Evolutionary conservation across 352 stramenopile species (phyloP).

Genomic region (Phytophthora capsici): DNA sequence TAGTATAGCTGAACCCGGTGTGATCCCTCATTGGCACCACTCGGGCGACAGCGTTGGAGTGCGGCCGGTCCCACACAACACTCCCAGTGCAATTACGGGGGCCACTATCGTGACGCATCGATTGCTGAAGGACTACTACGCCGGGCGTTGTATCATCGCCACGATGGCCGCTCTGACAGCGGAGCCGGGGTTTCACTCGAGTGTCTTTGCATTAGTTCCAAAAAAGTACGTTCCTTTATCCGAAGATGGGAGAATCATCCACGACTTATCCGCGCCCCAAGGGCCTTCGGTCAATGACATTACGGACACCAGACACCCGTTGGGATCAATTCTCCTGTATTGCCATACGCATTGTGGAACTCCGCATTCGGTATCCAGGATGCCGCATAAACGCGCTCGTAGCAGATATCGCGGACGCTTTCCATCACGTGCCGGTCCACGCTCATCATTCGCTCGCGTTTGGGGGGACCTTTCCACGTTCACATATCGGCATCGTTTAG

Average conservation of each 20-base stretch:
- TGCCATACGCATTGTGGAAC: background rate
- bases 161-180: background rate
- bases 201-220: slow-evolving; percentile 8
- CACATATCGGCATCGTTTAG: background rate
- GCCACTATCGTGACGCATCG: no score
- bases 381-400: background rate
- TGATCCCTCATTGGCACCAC: no score
- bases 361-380: background rate
- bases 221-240: slow-evolving; percentile 12
- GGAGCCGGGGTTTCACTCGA: slow-evolving; percentile 4
- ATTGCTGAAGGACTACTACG: slow-evolving; percentile 16
- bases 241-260: slow-evolving; percentile 15
- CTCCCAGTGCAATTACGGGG: no score
- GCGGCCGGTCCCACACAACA: no score
- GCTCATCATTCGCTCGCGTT: background rate
- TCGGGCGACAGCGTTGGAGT: no score
- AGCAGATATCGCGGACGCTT: slow-evolving; percentile 1
- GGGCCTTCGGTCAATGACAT: background rate
- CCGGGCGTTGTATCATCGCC: background rate
- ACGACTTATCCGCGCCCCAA: slow-evolving; percentile 9
- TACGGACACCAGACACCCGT: background rate
- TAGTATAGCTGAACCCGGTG: no score
- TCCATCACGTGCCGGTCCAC: background rate
- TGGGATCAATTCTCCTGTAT: background rate
- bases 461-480: background rate